phyloP scores from a whole-genome alignment of 2,329 filamentous ascomycete species.

The Lecanicillium sp. region DNA sequence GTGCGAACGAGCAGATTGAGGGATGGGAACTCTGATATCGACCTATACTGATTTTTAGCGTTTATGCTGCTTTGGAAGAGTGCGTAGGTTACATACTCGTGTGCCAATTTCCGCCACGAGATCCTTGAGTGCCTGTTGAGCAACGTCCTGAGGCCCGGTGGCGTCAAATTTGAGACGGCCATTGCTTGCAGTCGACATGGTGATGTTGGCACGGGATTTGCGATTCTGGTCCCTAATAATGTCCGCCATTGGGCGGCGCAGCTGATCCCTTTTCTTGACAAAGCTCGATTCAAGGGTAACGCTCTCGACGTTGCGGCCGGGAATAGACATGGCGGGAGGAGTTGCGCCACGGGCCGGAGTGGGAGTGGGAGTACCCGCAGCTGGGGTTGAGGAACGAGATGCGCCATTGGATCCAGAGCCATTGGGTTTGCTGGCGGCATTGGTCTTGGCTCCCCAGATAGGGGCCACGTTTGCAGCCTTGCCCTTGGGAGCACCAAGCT shows the following conservation, averaged over 20 bases:
- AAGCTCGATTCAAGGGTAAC: conserved; percentile 67
- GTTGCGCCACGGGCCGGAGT: conserved; percentile 25
- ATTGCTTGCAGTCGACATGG: conserved; percentile 63
- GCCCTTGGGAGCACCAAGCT: conserved; percentile 62
- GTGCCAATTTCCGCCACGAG: conserved; percentile 81
- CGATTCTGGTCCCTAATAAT: conserved; percentile 88
- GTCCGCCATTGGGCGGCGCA: conserved; percentile 79
- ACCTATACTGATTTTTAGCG: conserved; percentile 25
- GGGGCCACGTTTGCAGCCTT: conserved; percentile 61
- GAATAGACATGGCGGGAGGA: conserved; percentile 60
- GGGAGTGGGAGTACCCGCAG: conserved; percentile 46
- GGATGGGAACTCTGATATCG: conserved; percentile 68
- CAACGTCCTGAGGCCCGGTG: conserved; percentile 72
- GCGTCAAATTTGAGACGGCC: conserved; percentile 76
- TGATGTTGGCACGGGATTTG: conserved; percentile 78
- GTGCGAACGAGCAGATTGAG: conserved; percentile 72
- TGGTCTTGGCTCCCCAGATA: conserved; percentile 70
- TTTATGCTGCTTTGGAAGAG: neutral
- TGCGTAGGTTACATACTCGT: conserved; percentile 14
- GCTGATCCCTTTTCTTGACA: conserved; percentile 64
- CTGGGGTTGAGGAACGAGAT: conserved; percentile 55
- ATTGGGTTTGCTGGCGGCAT: conserved; percentile 42
- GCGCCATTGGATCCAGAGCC: conserved; percentile 46
- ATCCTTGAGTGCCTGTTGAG: conserved; percentile 82
- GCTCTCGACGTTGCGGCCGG: conserved; percentile 72